A percentile compares a stretch with the other conserved stretches of the same genome.
Conservation (phyloP, 2,329 filamentous ascomycete genomes). For the Fusarium nelsonii region DNA sequence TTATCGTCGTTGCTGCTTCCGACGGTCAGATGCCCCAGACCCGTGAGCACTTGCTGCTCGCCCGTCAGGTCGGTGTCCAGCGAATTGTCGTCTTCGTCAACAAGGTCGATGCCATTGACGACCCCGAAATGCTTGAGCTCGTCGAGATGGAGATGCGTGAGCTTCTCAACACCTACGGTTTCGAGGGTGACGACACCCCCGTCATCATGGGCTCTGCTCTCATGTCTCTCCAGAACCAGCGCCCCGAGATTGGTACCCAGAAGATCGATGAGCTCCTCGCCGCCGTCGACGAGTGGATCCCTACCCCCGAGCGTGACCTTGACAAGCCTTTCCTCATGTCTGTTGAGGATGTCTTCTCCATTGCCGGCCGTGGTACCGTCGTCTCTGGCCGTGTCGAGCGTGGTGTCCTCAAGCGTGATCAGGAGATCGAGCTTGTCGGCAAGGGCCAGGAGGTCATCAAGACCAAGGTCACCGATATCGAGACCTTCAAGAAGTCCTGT, state of each 20-base stretch:
- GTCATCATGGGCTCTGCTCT: conserved; percentile 98
- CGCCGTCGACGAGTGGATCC: conserved; percentile 95
- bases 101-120: conserved; percentile 97
- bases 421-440: conserved; percentile 94
- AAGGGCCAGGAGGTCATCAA: conserved; percentile 86
- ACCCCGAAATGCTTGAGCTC: conserved; percentile 99
- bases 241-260: conserved; percentile 84
- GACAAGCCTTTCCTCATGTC: conserved; percentile 99
- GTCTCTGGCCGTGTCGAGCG: conserved; percentile 98
- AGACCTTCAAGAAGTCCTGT: conserved; percentile 99
- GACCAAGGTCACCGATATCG: conserved; percentile 99
- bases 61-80: conserved; percentile 98
- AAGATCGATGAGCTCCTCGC: conserved; percentile 94
- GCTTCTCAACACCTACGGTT: conserved; percentile 90
- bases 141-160: conserved; percentile 99
- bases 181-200: conserved; percentile 97
- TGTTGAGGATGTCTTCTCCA: conserved; percentile 92
- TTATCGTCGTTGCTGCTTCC: conserved; percentile 97
- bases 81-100: conserved; percentile 99
- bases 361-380: conserved; percentile 94
- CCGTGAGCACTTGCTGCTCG: conserved; percentile 95
- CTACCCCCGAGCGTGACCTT: conserved; percentile 90
- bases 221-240: conserved; percentile 88
- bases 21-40: conserved; percentile 99
- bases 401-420: conserved; percentile 91